Evolutionary conservation across 2,329 filamentous ascomycete species (phyloP), one percentile per base, ranked within the genome.

Genomic region (Ascosphaera apis): DNA sequence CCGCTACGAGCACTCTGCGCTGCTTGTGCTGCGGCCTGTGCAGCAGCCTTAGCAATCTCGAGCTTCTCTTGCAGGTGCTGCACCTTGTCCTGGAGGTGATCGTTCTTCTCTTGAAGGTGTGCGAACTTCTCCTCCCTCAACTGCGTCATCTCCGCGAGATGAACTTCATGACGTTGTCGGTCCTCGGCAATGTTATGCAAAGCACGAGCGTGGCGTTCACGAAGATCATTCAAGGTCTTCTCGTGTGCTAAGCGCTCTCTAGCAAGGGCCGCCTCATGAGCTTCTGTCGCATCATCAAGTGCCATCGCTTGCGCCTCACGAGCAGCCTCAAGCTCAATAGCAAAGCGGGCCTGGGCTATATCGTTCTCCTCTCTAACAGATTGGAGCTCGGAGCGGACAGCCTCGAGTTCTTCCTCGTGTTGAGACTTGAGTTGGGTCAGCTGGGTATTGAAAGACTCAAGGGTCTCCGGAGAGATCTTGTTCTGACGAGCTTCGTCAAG

Each of bases 61-160:
- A 98, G 67, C 54, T 83, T 86, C 53, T 93, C 84, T 52, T 93
- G 82, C 1, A 95, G 65, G 46, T 91, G 78, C 3, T 67, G 57
- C 17, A 93, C 69, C 46, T 80, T 81, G 47, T 93, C 84, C 51
- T 91, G 76, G 15, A 91, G 69, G 51, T 91, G 78, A 45, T 83
- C 72, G 18, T 92, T 69, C 46, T 80, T 81, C 47, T 93, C 84
- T 51, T 91, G 76, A 15, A 91, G 69, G 51, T 91, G 78, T 45
- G 83, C 72, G 3, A 76, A 71, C 63, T 86, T 91, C 38, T 82
- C 80, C 6, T 84, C 72, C 0, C 82, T 80, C 38, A 95, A 66
- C 43, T 70, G 74, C 37, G 95, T 67, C 17, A 79, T 74, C 49
- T 93, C 82, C 34, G 77, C 67, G 31, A 91, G 68, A 51, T 84